Percentiles rank a stretch among this genome's conserved stretches.
Evolutionary conservation across 1,139 yeast species (phyloP).

Genomic region (Suhomyces wounanorum): DNA sequence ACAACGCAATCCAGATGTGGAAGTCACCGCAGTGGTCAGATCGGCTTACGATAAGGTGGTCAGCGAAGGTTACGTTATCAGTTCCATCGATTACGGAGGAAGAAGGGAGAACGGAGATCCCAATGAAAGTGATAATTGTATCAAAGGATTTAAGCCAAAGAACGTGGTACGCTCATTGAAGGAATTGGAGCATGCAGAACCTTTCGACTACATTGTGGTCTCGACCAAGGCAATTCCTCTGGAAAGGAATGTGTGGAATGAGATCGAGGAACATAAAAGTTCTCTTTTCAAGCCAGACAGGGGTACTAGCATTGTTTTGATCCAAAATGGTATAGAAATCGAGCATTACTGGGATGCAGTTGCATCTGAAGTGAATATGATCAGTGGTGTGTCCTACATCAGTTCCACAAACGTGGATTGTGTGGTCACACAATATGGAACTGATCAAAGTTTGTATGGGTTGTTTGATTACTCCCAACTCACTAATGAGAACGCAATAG

Average conservation of each 20-base stretch:
- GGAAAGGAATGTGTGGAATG: slow-evolving; percentile 26
- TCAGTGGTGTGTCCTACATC: slow-evolving; percentile 72
- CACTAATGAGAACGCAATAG: slow-evolving; percentile 19
- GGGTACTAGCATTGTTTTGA: slow-evolving; percentile 55
- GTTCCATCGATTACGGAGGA: slow-evolving; percentile 30
- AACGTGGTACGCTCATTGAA: slow-evolving; percentile 26
- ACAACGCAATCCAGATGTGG: slow-evolving; percentile 40
- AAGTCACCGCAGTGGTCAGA: slow-evolving; percentile 35
- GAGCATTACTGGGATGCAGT: slow-evolving; percentile 57
- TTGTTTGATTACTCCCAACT: slow-evolving; percentile 35
- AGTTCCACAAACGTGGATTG: slow-evolving; percentile 63
- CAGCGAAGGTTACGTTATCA: slow-evolving; percentile 31
- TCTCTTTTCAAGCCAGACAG: slow-evolving; percentile 13
- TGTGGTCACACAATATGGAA: slow-evolving; percentile 51
- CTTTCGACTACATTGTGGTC: slow-evolving; percentile 36
- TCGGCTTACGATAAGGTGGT: slow-evolving; percentile 33
- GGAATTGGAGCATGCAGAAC: slow-evolving; percentile 26
- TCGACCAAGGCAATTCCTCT: slow-evolving; percentile 38
- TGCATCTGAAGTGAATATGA: slow-evolving; percentile 29
- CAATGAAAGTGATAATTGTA: slow-evolving; percentile 19
- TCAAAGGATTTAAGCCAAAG: slow-evolving; percentile 29
- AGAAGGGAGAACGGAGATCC: slow-evolving; percentile 19
- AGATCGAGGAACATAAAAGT: slow-evolving; percentile 17
- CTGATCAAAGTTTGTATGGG: slow-evolving; percentile 58
- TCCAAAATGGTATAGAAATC: slow-evolving; percentile 77